Evolutionary conservation across 2,329 filamentous ascomycete genomes (phyloP).

Genomic region (Elsinoe batatas): DNA sequence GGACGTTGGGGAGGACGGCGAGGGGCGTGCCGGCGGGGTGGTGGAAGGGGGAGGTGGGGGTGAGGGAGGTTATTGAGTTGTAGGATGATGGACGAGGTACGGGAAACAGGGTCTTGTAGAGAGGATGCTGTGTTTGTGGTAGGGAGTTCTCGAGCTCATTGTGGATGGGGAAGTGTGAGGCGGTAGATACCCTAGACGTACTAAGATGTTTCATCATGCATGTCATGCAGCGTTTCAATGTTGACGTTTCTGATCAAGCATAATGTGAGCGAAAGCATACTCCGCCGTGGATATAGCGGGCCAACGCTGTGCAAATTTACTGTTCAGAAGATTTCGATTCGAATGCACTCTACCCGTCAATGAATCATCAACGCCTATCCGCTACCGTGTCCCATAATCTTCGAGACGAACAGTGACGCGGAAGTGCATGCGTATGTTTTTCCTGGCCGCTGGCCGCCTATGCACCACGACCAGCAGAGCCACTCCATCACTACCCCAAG

Average conservation of each 20-base stretch:
- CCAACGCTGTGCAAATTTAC: background rate
- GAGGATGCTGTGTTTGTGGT: background rate
- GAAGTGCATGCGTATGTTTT: conserved; percentile 11
- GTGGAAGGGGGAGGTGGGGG: conserved; percentile 13
- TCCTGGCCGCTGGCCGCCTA: background rate
- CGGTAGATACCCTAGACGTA: background rate
- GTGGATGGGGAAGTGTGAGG: background rate
- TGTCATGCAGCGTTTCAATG: no score
- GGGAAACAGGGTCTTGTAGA: no score
- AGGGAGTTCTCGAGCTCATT: no score
- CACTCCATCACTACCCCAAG: background rate
- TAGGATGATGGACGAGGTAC: no score
- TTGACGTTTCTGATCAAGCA: no score
- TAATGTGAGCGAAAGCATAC: no score
- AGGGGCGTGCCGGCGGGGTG: conserved; percentile 75
- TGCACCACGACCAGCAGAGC: conserved; percentile 1
- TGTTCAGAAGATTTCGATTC: conserved; percentile 16
- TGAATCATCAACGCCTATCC: conserved; percentile 13
- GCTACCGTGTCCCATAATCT: conserved; percentile 10
- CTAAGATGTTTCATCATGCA: no score
- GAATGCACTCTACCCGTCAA: conserved; percentile 14
- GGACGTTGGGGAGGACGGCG: conserved; percentile 46
- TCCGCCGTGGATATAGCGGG: no score
- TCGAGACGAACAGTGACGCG: conserved; percentile 2
- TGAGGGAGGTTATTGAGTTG: conserved; percentile 13